Evolutionary conservation across 805 yeast genomes (phyloP), one percentile per base, ranked within the genome.

Genomic region (Pichia californica): DNA sequence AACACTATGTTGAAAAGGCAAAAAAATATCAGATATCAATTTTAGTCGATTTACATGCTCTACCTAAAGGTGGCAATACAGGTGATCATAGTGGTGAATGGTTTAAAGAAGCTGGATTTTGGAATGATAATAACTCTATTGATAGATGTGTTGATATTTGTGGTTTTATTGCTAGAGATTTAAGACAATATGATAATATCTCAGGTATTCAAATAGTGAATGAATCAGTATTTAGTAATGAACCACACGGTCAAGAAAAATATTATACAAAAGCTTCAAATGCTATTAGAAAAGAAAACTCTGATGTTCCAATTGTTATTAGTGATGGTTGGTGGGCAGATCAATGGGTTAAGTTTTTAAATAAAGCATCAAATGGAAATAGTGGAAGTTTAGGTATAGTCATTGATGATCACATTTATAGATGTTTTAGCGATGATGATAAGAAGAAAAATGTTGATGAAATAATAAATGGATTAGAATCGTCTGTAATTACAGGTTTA

Each of bases 311-410:
- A 0, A 68, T 91, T 6, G 66, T 84, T 15, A 83, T 91, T 29
- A 86, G 96, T 2, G 98, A 91, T 59, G 95, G 95, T 3, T 93
- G 98, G 98, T 82, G 88, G 81, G 75, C 93, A 5, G 74, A 75
- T 50, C 85, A 77, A 57, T 86, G 88, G 86, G 80, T 73, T 20
- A 67, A 78, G 47, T 85, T 83, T 81, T 61, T 87, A 8, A 49
- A 55, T 34, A 72, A 71, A 39, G 57, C 64, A 28, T 71, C 73
- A 30, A 62, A 63, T 5, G 61, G 61, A 4, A 57, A 64, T 13
- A 59, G 59, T 7, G 62, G 68, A 11, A 59, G 56, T 27, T 51
- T 77, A 5, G 91, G 89, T 2, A 73, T 88, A 8, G 76, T 89
- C 0, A 69, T 91, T 32, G 99, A 93, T 62, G 70, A 82, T 13